Evolutionary conservation across 2,329 filamentous ascomycete genomes (phyloP).

Genomic region (Chlorencoelia australis): DNA sequence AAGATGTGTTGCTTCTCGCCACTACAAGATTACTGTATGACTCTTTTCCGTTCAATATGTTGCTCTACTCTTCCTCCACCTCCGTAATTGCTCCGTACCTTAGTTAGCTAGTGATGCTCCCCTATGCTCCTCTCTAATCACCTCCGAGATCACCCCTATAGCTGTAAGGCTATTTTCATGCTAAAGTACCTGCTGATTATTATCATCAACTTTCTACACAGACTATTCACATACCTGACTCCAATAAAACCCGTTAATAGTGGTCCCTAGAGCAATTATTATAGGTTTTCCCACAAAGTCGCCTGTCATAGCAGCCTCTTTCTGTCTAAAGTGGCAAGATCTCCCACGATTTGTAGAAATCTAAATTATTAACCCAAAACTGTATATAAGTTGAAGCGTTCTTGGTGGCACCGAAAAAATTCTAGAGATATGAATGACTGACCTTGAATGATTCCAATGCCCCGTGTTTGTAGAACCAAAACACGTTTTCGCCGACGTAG

Average conservation of each 20-base stretch:
- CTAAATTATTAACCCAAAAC: constrained; percentile 2
- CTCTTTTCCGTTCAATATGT: neutral
- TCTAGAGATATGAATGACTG: constrained; percentile 6
- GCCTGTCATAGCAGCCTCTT: neutral
- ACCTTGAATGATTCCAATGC: constrained; percentile 6
- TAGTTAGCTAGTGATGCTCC: constrained; percentile 1
- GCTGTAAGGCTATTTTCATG: constrained; percentile 4
- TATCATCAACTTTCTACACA: constrained; percentile 3
- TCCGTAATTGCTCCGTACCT: neutral
- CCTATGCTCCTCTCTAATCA: constrained; percentile 3
- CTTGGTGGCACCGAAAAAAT: constrained; percentile 1
- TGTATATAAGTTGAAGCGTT: constrained; percentile 1
- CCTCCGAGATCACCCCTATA: constrained; percentile 4
- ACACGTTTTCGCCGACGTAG: constrained; percentile 4
- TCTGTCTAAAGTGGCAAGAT: constrained; percentile 4
- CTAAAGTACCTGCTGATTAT: constrained; percentile 2
- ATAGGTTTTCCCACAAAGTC: constrained; percentile 2
- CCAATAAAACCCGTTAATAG: constrained; percentile 4
- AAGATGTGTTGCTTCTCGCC: neutral
- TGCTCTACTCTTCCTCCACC: neutral
- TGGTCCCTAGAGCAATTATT: constrained; percentile 3
- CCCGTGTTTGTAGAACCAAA: constrained; percentile 6
- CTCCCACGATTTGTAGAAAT: constrained; percentile 6
- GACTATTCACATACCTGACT: constrained; percentile 5
- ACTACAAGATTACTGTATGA: neutral